These are phyloP conservation scores for Musa schizocarpa DNA, from an alignment of 176 grass and related monocot genomes.

Conservation along the genomic window DNA sequence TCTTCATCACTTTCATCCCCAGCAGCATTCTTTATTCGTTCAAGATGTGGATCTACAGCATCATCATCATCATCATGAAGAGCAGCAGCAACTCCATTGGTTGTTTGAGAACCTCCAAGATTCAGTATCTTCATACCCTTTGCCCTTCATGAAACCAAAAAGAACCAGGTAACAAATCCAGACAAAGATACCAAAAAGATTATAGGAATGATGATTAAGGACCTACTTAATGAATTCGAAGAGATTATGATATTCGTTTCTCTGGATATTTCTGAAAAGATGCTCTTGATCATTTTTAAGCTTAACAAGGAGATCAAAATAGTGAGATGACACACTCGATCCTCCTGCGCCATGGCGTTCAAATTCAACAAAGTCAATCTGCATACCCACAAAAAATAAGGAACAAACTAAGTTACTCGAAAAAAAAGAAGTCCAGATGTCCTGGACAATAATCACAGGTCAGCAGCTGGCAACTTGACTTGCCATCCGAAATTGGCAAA, in stretches of 20 bases:
- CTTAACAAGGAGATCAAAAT: slow-evolving; percentile 35
- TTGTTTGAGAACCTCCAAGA: slow-evolving; percentile 67
- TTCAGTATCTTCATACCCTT: slow-evolving; percentile 93
- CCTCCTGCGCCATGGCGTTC: slow-evolving; percentile 30
- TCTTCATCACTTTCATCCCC: slow-evolving; percentile 97
- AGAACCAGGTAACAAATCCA: background rate
- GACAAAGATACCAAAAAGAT: background rate
- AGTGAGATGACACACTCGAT: slow-evolving; percentile 32
- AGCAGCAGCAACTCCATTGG: slow-evolving; percentile 61
- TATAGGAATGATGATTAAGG: background rate
- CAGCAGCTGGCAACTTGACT: background rate
- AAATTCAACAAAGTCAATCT: slow-evolving; percentile 34
- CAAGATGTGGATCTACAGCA: slow-evolving; percentile 81
- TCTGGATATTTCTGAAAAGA: slow-evolving; percentile 34
- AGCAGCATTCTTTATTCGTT: slow-evolving; percentile 66
- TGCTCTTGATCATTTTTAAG: slow-evolving; percentile 32
- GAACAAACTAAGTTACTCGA: background rate
- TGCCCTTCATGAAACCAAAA: slow-evolving; percentile 38
- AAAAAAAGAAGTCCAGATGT: background rate
- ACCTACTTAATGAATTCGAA: slow-evolving; percentile 28
- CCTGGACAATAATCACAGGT: background rate
- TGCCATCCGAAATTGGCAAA: background rate
- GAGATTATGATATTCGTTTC: slow-evolving; percentile 31
- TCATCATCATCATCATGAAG: slow-evolving; percentile 63
- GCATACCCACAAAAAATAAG: background rate